Evolutionary conservation across 2,329 filamentous ascomycete genomes (phyloP), one percentile per base, ranked within the genome.

Genomic region (Fusarium mexicanum): DNA sequence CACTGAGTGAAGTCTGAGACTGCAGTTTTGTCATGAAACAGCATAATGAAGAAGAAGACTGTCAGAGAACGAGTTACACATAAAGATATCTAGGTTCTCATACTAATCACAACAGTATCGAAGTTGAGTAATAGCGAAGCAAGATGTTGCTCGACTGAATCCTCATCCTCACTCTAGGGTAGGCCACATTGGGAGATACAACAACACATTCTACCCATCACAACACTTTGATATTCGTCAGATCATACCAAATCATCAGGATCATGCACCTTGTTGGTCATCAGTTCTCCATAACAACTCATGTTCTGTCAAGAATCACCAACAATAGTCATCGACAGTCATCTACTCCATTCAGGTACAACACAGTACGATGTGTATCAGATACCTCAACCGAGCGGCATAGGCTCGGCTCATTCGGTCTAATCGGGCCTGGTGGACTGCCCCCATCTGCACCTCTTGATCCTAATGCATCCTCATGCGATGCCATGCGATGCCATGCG

Each of bases 391-490:
- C 41, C 37, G 46, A 54, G 54, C 66, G 67, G 47, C 51, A 59
- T 66, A 44, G 26, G 33, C 53, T 71, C 60, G 66, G 67, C 61
- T 66, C 8, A 35, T 63, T 69, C 53, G 53, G 67, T 71, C 61
- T 44, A 50, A 65, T 60, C n/a, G 47, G 67, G 41, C 37, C 60
- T 60, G 67, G 47, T 64, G 51, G 51, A 38, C 33, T 41, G 29
- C 53, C 66, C 64, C 53, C 35, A 61, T 63, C 43, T 68, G 47
- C 64, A 68, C 37, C 66, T 68, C 41, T 61, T 73, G 51, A 69
- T 61, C 51, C 60, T 43, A 44, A 69, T 75, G 29, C 67, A 62
- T 63, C 71, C 58, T 63, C 43, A 69, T 74, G 66, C 53, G 58
- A 70, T 69, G 59, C 50, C 43, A 69, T 74, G 66, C 53, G 58